Evolutionary conservation across 2,329 filamentous ascomycete genomes (phyloP), one percentile per base, ranked within the genome.

Genomic region (Diaporthe capsici): DNA sequence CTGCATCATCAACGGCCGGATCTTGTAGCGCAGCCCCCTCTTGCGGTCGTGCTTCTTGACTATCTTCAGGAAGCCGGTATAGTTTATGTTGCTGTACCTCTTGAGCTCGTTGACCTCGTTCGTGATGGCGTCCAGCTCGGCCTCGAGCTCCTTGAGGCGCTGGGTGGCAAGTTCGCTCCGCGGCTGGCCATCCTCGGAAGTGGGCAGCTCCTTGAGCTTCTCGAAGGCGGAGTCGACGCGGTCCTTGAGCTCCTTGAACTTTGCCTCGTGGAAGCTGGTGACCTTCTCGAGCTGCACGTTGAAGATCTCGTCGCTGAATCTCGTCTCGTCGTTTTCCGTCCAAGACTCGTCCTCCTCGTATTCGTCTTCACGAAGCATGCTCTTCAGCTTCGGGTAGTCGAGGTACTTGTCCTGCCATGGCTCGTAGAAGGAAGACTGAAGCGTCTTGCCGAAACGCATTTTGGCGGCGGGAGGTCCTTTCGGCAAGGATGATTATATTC

Each of bases 31-130:
- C 79, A 92, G 90, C 74, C 96, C 96, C 79, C 96, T 91, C 86
- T 96, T 97, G 79, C 97, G 94, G 85, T 99, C 97, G 85, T 99
- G 97, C 87, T 99, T 99, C 92, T 99, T 99, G 74, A 95, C 95
- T 65, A 98, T 98, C 89, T 99, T 99, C 82, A 98, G 90, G 85
- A 98, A 98, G 65, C 95, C 97, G 8, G 97, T 98, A 85, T 98
- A 99, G 87, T 99, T 99, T 87, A 98, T 93, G 78, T 93, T 94
- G 84, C 95, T 97, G 86, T 97, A 99, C 84, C 95, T 97, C 86
- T 98, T 97, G 79, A 99, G 90, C 87, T 98, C 94, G 83, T 94
- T 96, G 81, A 97, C 93, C 85, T 98, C 95, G 83, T 95, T 94
- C 47, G 94, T 97, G 84, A 98, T 97, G 72, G 86, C 86, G 84